Evolutionary conservation across 2,329 filamentous ascomycete species (phyloP), one percentile per base, ranked within the genome.

Genomic region (Cladosporium austrohemisphaericum): DNA sequence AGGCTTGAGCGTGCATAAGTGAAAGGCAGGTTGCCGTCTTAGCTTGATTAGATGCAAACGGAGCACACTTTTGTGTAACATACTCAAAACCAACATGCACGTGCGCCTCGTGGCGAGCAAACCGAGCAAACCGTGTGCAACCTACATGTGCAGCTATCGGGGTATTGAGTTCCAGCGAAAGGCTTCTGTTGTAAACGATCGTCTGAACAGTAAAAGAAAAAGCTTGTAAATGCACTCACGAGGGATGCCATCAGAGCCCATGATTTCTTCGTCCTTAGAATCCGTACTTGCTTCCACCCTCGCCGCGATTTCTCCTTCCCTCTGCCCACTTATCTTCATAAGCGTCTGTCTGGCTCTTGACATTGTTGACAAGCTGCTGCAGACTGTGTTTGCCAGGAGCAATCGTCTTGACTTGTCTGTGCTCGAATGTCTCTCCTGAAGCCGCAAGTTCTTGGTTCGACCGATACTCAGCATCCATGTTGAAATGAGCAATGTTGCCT

Each of bases 241-340:
- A n/a, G n/a, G n/a, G n/a, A n/a, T n/a, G n/a, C n/a, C n/a, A n/a
- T n/a, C n/a, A n/a, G n/a, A n/a, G n/a, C n/a, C n/a, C n/a, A n/a
- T n/a, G n/a, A n/a, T n/a, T 31, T 13, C 28, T 28, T 28, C 6
- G 11, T 28, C 25, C 11, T 47, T 16, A 45, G 88, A 89, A 96
- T 4, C 91, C 91, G 71, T 96, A 96, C 60, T 81, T 81, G 51
- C 80, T 83, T 3, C 86, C 87, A 16, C 88, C 88, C 65, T 95
- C 90, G 60, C 81, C 84, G 67, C 88, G 84, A 62, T 91, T 93
- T 60, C 78, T 80, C 71, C 80, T 84, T 5, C 89, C 88, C 57
- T 84, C 76, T 16, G 89, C 89, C 73, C 95, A 96, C 65, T 88
- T 91, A 63, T 97, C 92, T 69, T 96, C 90, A 57, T 96, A 72